Evolutionary conservation across 1,284 basidiomycete species (phyloP).

Genomic region (Irpex lacteus): DNA sequence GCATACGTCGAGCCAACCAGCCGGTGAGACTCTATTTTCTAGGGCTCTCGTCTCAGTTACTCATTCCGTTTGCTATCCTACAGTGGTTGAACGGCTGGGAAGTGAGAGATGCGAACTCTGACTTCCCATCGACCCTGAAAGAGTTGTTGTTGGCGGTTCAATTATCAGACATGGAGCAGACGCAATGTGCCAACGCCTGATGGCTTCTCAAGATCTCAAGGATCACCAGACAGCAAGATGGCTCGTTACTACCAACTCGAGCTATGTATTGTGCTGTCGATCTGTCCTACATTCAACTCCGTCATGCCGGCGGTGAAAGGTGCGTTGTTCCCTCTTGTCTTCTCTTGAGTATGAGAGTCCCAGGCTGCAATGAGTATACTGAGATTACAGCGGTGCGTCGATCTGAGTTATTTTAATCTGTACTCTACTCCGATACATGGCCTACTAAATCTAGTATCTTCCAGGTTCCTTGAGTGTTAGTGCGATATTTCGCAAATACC

Average conservation of each 20-base stretch:
- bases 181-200: background rate
- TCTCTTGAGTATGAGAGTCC: slow-evolving; percentile 4
- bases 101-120: background rate
- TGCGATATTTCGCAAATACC: background rate
- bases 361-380: background rate
- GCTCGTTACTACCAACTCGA: background rate
- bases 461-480: background rate
- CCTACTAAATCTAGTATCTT: background rate
- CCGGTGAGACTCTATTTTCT: background rate
- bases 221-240: background rate
- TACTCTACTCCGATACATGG: background rate
- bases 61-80: background rate
- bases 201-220: background rate
- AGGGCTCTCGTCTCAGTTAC: background rate
- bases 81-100: slow-evolving; percentile 1
- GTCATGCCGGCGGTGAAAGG: background rate
- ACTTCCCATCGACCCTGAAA: background rate
- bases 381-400: background rate
- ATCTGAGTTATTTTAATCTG: background rate
- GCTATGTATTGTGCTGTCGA: background rate
- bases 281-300: background rate
- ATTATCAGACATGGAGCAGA: background rate
- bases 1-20: slow-evolving; percentile 6
- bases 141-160: background rate
- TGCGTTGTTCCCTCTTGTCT: background rate